A percentile compares a stretch with the other conserved stretches of the same genome.
Evolutionary conservation across 2,329 filamentous ascomycete species (phyloP).

Genomic region (Phaeosphaeria sp.): DNA sequence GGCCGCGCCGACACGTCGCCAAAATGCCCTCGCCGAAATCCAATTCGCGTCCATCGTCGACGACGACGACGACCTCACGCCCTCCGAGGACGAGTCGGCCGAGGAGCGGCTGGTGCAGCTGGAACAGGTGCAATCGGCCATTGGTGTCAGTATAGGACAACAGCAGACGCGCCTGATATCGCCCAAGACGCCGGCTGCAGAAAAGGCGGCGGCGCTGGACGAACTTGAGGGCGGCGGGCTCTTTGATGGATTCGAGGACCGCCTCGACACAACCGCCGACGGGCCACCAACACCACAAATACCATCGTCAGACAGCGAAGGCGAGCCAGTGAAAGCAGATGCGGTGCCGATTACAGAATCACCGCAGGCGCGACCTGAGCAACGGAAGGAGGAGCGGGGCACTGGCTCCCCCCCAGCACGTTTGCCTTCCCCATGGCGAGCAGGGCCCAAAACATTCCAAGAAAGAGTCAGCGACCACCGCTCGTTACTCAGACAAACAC

Average conservation of each 20-base stretch:
- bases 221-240: constrained; percentile 53
- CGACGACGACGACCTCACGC: constrained; percentile 45
- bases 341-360: constrained; percentile 2
- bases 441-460: constrained; percentile 45
- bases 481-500: constrained; percentile 47
- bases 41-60: constrained; percentile 50
- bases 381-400: background rate
- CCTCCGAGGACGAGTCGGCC: constrained; percentile 53
- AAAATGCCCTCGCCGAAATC: constrained; percentile 51
- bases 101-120: constrained; percentile 37
- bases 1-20: constrained; percentile 21
- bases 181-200: constrained; percentile 63
- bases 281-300: background rate
- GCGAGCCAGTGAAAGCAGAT: background rate
- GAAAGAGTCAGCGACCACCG: constrained; percentile 45
- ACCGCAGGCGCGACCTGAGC: constrained; percentile 1
- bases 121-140: constrained; percentile 54
- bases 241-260: constrained; percentile 53
- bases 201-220: constrained; percentile 65
- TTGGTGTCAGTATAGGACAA: constrained; percentile 66
- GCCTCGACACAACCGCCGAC: constrained; percentile 8
- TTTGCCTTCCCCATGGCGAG: constrained; percentile 56
- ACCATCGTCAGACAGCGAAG: constrained; percentile 7
- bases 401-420: constrained; percentile 25
- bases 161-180: constrained; percentile 64